These are phyloP conservation scores for Moesziomyces antarcticus DNA, from an alignment of 1,284 basidiomycete genomes.

Conservation along the genomic window DNA sequence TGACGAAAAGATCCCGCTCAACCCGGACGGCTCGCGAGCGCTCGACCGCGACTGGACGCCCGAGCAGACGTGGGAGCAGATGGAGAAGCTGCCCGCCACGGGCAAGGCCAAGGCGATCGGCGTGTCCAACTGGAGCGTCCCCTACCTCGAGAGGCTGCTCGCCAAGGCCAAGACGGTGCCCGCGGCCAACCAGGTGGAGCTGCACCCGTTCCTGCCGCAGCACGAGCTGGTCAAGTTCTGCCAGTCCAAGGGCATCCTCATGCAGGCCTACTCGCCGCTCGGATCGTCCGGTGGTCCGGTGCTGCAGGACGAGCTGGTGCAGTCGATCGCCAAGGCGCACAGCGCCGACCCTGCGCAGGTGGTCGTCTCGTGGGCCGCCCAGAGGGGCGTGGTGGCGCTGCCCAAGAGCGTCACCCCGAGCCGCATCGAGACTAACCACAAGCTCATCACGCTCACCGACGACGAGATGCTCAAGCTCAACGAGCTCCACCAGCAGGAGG, in stretches of 20 bases:
- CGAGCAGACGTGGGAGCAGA: slow-evolving; percentile 81
- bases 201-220: slow-evolving; percentile 73
- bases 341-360: slow-evolving; percentile 51
- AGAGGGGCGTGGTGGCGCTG: slow-evolving; percentile 49
- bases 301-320: slow-evolving; percentile 40
- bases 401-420: slow-evolving; percentile 56
- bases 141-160: slow-evolving; percentile 68
- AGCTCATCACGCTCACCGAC: slow-evolving; percentile 39
- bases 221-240: slow-evolving; percentile 81
- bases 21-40: slow-evolving; percentile 76
- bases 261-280: slow-evolving; percentile 58
- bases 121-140: slow-evolving; percentile 64
- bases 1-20: slow-evolving; percentile 73
- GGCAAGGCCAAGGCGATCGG: slow-evolving; percentile 83
- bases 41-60: slow-evolving; percentile 76
- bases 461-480: slow-evolving; percentile 56
- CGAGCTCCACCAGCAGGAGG: slow-evolving; percentile 50
- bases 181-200: slow-evolving; percentile 74
- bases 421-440: slow-evolving; percentile 57
- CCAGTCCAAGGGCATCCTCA: slow-evolving; percentile 52
- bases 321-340: slow-evolving; percentile 51
- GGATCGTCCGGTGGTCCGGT: slow-evolving; percentile 49
- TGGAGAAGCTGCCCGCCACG: slow-evolving; percentile 79
- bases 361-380: slow-evolving; percentile 50
- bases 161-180: slow-evolving; percentile 76